Evolutionary conservation across 345 rosid genomes (phyloP), one percentile per base, ranked within the genome.

Genomic region (Populus davidiana): DNA sequence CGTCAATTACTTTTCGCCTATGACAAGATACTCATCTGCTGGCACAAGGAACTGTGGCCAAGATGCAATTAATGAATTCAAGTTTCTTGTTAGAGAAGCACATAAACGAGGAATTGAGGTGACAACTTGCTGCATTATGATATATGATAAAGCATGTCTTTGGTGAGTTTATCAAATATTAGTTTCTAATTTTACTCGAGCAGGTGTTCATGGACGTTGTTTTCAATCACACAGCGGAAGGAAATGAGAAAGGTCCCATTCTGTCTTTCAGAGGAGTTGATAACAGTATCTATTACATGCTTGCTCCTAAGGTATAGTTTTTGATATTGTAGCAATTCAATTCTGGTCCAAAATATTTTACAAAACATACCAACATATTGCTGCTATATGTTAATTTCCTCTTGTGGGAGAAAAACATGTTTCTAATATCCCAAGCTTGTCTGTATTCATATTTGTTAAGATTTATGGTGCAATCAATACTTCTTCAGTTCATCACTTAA

Each of bases 81-180:
- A 93, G 83, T 65, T 81, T 81, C 94, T 95, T 76, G 89, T 93
- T 72, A 95, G 77, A 82, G 98, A 95, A 85, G 97, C 98, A 33
- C 99, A 95, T 80, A 95, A 91, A 85, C 90, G 93, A 81, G 94
- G 99, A 81, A 93, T 95, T 71, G 99, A 95, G 98, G 99, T 95
- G 78, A 79, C 33, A 47, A 13, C 72, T 77, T 70, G 52, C 84
- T 82, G 67, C 75, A 35, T 36, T 72, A 59, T 71, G 20, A 43
- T 65, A 68, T 74, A 59, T 71, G 23, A 43, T 65, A 68, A 50
- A 59, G 66, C 69, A 65, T 67, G 35, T 72, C 64, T 35, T 74
- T 43, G 21, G 36, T 36, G 50, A 74, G 69, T 41, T 54, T 70
- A 33, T 74, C 71, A 65, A 39, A 76, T n/a, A 85, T 80, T 81